Evolutionary conservation across 2,329 filamentous ascomycete species (phyloP), one percentile per base, ranked within the genome.

Genomic region (Pyrenophora graminea): DNA sequence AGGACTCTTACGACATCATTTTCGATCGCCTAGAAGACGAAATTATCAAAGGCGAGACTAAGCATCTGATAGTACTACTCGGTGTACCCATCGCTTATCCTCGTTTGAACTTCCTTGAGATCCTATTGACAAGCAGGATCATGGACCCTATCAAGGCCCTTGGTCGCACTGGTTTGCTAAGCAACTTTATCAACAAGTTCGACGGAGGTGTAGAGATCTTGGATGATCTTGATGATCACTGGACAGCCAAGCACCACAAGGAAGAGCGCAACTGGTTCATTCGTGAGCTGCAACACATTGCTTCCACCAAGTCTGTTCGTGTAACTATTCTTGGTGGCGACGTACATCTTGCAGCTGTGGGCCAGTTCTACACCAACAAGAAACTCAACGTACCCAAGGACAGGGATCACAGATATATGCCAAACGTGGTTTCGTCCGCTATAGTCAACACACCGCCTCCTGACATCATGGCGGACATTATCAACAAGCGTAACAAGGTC

Each of bases 161-260:
- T 19, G 90, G 91, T 33, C 88, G 90, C 65, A 83, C 88, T 31
- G 92, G 93, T 1, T 74, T 95, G 60, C 80, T 97, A 44, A 90
- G 91, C 53, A 81, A 82, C 10, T 85, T 95, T 37, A 79, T 96
- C 33, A 96, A 96, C 76, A 89, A 89, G 61, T 92, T 96, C 62
- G 92, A 97, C 66, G 91, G 91, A 18, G 91, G 91, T 15, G 89
- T 94, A 5, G 94, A 97, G 73, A 89, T 97, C 12, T 79, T 96
- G 23, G 92, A 96, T 68, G 91, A 96, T 64, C 77, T 96, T 8
- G 93, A 97, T 69, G 94, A 97, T 72, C 93, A 99, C 70, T 99
- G 94, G 94, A 97, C 93, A 1, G 90, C 93, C 32, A 96, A 91
- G 69, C 90, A 91, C 68, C 92, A 97, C 77, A 99, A 97, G 71